phyloP scores from a whole-genome alignment of 139 green algal species.

The Chlamydomonas applanata region DNA sequence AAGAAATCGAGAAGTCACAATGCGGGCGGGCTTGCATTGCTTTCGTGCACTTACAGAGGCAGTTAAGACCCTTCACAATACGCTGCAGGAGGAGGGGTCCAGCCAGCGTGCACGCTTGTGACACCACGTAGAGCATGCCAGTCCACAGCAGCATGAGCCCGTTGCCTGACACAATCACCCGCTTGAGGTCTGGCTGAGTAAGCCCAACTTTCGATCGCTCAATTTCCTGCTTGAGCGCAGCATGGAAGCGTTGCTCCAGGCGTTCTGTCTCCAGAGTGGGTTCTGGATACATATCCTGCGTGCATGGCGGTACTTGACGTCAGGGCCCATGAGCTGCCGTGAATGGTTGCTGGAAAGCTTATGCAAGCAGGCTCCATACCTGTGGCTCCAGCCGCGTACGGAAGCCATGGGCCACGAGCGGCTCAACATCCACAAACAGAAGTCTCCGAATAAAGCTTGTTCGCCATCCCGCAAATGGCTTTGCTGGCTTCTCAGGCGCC shows the following conservation, averaged over 20 bases:
- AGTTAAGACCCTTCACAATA: constrained; percentile 37
- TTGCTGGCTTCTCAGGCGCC: background rate
- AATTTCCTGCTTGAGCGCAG: background rate
- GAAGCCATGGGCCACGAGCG: constrained; percentile 22
- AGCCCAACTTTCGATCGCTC: background rate
- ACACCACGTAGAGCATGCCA: constrained; percentile 35
- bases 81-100: constrained; percentile 53
- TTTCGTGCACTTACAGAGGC: background rate
- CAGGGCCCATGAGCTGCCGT: background rate
- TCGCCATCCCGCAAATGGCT: background rate
- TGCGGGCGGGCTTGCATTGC: no score
- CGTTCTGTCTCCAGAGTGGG: background rate
- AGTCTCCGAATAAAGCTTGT: background rate
- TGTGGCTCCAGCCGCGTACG: constrained; percentile 25
- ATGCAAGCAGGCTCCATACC: background rate
- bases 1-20: no score
- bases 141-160: constrained; percentile 30
- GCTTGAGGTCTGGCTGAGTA: constrained; percentile 20
- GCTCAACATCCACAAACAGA: constrained; percentile 32
- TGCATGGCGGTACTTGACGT: background rate
- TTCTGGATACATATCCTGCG: background rate
- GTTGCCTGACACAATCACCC: constrained; percentile 35
- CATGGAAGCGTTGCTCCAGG: background rate
- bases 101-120: constrained; percentile 45
- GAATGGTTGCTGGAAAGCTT: background rate